These are phyloP conservation scores for Leccinum griseonigrum DNA, from an alignment of 1,284 basidiomycete genomes.

Conservation along the genomic window DNA sequence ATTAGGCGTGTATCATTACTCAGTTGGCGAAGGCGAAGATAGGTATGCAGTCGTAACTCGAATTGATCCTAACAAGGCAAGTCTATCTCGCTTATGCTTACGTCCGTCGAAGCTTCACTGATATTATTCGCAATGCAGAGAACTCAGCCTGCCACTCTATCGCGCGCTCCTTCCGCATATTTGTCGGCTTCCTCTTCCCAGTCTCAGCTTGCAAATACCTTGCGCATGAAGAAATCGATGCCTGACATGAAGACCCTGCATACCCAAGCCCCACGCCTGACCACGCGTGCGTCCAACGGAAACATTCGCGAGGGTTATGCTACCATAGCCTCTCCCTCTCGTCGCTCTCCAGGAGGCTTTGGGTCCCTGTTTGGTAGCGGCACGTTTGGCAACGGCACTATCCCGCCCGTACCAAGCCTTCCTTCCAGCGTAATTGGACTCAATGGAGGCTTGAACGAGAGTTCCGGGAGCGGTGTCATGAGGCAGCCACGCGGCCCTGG, in stretches of 20 bases:
- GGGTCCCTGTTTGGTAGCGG: slow-evolving; percentile 63
- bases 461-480: slow-evolving; percentile 57
- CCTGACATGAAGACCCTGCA: slow-evolving; percentile 87
- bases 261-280: slow-evolving; percentile 76
- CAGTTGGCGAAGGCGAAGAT: slow-evolving; percentile 90
- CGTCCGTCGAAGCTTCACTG: slow-evolving; percentile 16
- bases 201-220: slow-evolving; percentile 45
- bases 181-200: slow-evolving; percentile 54
- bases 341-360: slow-evolving; percentile 69
- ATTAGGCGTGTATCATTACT: slow-evolving; percentile 92
- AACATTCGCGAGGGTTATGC: slow-evolving; percentile 90
- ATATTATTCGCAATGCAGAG: slow-evolving; percentile 31
- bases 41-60: slow-evolving; percentile 92
- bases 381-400: slow-evolving; percentile 34
- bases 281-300: slow-evolving; percentile 82
- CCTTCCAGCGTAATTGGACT: slow-evolving; percentile 54
- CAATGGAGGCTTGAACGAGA: slow-evolving; percentile 40
- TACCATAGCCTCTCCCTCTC: slow-evolving; percentile 80
- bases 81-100: slow-evolving; percentile 28
- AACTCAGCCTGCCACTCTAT: slow-evolving; percentile 57
- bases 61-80: slow-evolving; percentile 73
- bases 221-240: slow-evolving; percentile 95
- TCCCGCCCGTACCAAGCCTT: slow-evolving; percentile 78
- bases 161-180: slow-evolving; percentile 72
- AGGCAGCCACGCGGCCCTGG: slow-evolving; percentile 81